Conservation (phyloP, 2,329 filamentous ascomycete genomes). For the Claviceps purpurea region DNA sequence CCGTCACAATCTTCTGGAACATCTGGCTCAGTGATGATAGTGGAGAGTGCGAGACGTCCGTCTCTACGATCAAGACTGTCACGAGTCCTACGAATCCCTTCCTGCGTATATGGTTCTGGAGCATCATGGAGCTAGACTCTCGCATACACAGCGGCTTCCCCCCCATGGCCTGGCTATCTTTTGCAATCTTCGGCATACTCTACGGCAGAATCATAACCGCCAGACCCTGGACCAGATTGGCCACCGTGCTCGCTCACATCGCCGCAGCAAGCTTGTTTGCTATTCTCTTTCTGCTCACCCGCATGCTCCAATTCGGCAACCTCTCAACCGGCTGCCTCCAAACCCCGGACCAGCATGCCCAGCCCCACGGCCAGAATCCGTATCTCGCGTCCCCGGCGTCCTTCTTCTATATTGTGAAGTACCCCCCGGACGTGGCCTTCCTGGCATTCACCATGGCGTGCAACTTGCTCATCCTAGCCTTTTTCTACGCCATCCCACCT, state of each 20-base stretch:
- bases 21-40: constrained; percentile 28
- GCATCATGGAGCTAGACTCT: constrained; percentile 9
- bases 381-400: constrained; percentile 27
- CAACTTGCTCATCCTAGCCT: constrained; percentile 25
- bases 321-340: constrained; percentile 29
- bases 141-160: constrained; percentile 27
- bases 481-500: constrained; percentile 22
- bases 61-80: not conserved
- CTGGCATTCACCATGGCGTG: constrained; percentile 26
- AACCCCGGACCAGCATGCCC: constrained; percentile 22
- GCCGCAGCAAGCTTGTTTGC: constrained; percentile 17
- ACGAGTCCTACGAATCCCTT: constrained; percentile 13
- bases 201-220: constrained; percentile 27
- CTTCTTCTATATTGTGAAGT: constrained; percentile 34
- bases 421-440: constrained; percentile 33
- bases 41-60: constrained; percentile 20
- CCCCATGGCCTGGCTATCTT: constrained; percentile 33
- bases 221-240: constrained; percentile 16
- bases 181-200: constrained; percentile 29
- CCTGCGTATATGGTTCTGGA: constrained; percentile 28
- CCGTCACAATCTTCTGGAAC: constrained; percentile 32
- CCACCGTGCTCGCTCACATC: constrained; percentile 16
- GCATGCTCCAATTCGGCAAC: constrained; percentile 28
- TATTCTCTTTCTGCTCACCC: constrained; percentile 26
- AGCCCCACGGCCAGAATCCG: constrained; percentile 19